Conservation (phyloP, 768 basidiomycete genomes). For the Mycena vulgaris region DNA sequence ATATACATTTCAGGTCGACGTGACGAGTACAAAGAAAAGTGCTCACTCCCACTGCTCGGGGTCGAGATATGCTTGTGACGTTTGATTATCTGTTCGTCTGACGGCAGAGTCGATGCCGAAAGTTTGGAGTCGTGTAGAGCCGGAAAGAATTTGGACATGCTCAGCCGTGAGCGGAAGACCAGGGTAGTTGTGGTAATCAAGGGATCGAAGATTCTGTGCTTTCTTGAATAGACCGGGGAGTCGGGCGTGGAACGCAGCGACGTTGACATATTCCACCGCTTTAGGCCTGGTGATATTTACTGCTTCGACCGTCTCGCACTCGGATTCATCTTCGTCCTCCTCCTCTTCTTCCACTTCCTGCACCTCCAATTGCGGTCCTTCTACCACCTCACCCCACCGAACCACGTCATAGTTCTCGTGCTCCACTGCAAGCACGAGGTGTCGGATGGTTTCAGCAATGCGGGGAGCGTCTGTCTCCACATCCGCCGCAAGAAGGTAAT, state of each 20-base stretch:
- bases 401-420: slow-evolving; percentile 5
- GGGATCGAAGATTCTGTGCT: slow-evolving; percentile 21
- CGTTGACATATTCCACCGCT: slow-evolving; percentile 5
- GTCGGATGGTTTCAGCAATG: slow-evolving; percentile 5
- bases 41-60: slow-evolving; percentile 29
- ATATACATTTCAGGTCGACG: neutral
- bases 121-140: slow-evolving; percentile 9
- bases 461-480: neutral
- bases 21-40: neutral
- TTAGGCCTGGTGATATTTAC: neutral
- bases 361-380: neutral
- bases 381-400: neutral
- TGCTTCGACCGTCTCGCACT: neutral
- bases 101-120: slow-evolving; percentile 22
- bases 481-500: slow-evolving; percentile 3
- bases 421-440: slow-evolving; percentile 22
- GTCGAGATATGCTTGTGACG: neutral
- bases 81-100: neutral
- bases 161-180: slow-evolving; percentile 23
- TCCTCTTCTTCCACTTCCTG: neutral
- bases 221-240: slow-evolving; percentile 28
- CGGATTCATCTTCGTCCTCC: neutral
- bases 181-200: slow-evolving; percentile 34
- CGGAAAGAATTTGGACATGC: slow-evolving; percentile 7
- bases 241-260: slow-evolving; percentile 9